Conservation (phyloP, 1,284 basidiomycete genomes). For the Melanopsichium pennsylvanicum region DNA sequence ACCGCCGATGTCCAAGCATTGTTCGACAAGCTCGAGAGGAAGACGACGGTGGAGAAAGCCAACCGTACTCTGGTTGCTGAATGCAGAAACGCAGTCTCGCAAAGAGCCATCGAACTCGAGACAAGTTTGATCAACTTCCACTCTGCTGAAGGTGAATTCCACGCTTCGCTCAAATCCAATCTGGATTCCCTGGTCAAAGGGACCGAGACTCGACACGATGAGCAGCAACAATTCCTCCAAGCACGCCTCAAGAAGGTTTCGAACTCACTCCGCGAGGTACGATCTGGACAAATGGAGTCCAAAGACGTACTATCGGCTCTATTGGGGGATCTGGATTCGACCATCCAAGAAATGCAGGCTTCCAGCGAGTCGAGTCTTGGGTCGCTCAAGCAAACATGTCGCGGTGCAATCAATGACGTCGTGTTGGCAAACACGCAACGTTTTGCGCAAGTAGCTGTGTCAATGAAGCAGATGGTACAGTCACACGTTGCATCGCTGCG, state of each 20-base stretch:
- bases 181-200: slow-evolving; percentile 59
- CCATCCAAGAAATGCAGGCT: slow-evolving; percentile 72
- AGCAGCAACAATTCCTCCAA: slow-evolving; percentile 70
- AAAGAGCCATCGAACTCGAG: slow-evolving; percentile 71
- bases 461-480: slow-evolving; percentile 64
- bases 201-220: slow-evolving; percentile 72
- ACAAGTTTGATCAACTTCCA: slow-evolving; percentile 74
- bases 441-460: slow-evolving; percentile 57
- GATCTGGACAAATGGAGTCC: slow-evolving; percentile 59
- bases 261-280: slow-evolving; percentile 27
- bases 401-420: slow-evolving; percentile 65
- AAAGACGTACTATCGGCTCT: slow-evolving; percentile 71
- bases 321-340: slow-evolving; percentile 73
- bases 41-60: slow-evolving; percentile 73
- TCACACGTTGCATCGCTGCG: slow-evolving; percentile 73
- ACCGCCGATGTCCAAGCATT: slow-evolving; percentile 77
- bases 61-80: slow-evolving; percentile 75
- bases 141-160: slow-evolving; percentile 71
- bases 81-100: slow-evolving; percentile 73
- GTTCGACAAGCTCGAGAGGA: slow-evolving; percentile 84
- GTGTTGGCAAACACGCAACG: slow-evolving; percentile 24
- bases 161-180: slow-evolving; percentile 68
- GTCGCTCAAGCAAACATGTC: slow-evolving; percentile 64
- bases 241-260: slow-evolving; percentile 20
- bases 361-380: slow-evolving; percentile 70